A percentile compares a stretch with the other conserved stretches of the same genome.
phyloP scores from a whole-genome alignment of 1,284 basidiomycete genomes.

The Caloboletus firmus region DNA sequence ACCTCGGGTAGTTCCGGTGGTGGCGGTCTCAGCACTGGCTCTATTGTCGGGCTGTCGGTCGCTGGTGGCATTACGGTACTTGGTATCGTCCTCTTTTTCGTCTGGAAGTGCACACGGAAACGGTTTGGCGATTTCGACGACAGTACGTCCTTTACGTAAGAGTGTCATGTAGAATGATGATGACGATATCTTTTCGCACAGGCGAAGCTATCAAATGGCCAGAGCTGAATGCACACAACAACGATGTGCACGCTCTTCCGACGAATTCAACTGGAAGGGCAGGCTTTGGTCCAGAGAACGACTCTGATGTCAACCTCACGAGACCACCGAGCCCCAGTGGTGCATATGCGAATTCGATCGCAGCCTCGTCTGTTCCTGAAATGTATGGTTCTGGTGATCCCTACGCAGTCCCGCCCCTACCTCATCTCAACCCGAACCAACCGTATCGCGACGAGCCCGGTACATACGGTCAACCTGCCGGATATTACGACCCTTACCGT shows the following conservation, averaged over 20 bases:
- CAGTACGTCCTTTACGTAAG: slow-evolving; percentile 49
- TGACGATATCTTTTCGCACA: slow-evolving; percentile 32
- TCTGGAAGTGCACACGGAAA: slow-evolving; percentile 83
- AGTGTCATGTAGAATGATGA: slow-evolving; percentile 9
- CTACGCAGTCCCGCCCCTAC: slow-evolving; percentile 81
- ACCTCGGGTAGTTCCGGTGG: slow-evolving; percentile 10
- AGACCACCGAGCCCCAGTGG: slow-evolving; percentile 47
- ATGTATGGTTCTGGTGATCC: slow-evolving; percentile 54
- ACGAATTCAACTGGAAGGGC: slow-evolving; percentile 61
- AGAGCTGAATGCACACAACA: slow-evolving; percentile 68
- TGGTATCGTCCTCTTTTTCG: slow-evolving; percentile 66
- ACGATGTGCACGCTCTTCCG: slow-evolving; percentile 60
- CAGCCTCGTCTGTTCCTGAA: slow-evolving; percentile 52
- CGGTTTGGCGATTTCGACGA: slow-evolving; percentile 72
- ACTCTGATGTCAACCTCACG: slow-evolving; percentile 55
- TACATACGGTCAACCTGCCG: slow-evolving; percentile 36
- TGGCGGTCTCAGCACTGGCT: slow-evolving; percentile 53
- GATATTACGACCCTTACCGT: slow-evolving; percentile 75
- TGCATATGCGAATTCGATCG: slow-evolving; percentile 44
- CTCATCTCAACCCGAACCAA: slow-evolving; percentile 73
- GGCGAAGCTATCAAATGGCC: slow-evolving; percentile 87
- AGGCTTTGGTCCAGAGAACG: slow-evolving; percentile 59
- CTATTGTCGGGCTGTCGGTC: slow-evolving; percentile 75
- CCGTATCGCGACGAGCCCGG: slow-evolving; percentile 73
- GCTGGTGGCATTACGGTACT: slow-evolving; percentile 72